A percentile compares a stretch with the other conserved stretches of the same genome.
Conservation (phyloP, 352 stramenopile genomes). For the Phytophthora lateralis region DNA sequence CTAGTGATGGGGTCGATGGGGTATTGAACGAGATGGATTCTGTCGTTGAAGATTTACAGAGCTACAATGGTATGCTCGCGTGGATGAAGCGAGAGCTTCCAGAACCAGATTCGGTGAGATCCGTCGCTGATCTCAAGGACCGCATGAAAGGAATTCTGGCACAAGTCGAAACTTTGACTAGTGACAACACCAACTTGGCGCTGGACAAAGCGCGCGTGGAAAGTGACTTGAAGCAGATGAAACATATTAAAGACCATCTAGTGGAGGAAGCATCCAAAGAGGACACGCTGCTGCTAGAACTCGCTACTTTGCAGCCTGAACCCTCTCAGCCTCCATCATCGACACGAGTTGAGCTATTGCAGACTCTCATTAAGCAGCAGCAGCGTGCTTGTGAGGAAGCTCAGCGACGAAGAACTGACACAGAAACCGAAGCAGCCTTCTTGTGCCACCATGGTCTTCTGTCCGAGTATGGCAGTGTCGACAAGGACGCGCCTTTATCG, state of each 20-base stretch:
- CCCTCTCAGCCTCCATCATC: not conserved
- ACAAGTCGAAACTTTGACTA: conserved; percentile 37
- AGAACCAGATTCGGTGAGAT: conserved; percentile 29
- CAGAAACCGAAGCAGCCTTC: conserved; percentile 20
- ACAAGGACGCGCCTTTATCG: conserved; percentile 4
- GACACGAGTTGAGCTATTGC: conserved; percentile 33
- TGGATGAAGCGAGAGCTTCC: conserved; percentile 42
- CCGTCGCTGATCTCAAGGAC: conserved; percentile 35
- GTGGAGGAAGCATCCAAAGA: conserved; percentile 32
- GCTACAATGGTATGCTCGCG: conserved; percentile 28
- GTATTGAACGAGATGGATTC: conserved; percentile 31
- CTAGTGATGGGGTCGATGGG: conserved; percentile 9
- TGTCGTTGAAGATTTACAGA: conserved; percentile 32
- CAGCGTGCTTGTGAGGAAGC: conserved; percentile 8
- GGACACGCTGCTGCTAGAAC: conserved; percentile 25
- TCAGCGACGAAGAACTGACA: conserved; percentile 17
- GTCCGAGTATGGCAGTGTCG: not conserved
- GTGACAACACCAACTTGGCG: conserved; percentile 21
- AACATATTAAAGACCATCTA: conserved; percentile 27
- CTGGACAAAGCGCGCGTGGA: conserved; percentile 25
- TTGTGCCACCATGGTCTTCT: conserved; percentile 30
- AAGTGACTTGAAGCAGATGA: conserved; percentile 16
- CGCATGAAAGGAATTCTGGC: conserved; percentile 28
- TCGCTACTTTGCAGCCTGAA: conserved; percentile 11
- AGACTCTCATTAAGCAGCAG: conserved; percentile 33